Evolutionary conservation across 2,329 filamentous ascomycete species (phyloP).

Genomic region (Arthrobotrys megalospora): DNA sequence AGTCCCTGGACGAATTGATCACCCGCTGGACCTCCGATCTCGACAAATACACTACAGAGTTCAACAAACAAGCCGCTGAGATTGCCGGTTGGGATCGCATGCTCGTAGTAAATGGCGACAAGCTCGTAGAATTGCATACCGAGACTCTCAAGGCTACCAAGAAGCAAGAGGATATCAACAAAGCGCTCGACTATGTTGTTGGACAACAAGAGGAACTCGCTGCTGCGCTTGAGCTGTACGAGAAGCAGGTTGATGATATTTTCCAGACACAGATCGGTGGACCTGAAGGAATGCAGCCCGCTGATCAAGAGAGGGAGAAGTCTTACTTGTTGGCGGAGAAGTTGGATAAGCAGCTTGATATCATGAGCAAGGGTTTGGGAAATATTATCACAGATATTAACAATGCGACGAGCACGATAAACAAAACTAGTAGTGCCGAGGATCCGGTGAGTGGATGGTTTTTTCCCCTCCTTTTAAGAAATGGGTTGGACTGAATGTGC

Average conservation of each 20-base stretch:
- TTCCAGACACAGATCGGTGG: conserved; percentile 83
- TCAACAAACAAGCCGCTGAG: conserved; percentile 88
- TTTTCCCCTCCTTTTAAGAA: conserved; percentile 1
- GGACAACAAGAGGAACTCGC: conserved; percentile 92
- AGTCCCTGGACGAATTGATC: conserved; percentile 99
- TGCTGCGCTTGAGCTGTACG: conserved; percentile 89
- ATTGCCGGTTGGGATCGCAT: conserved; percentile 93
- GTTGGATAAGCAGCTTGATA: conserved; percentile 88
- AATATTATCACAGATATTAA: conserved; percentile 99
- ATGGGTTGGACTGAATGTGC: conserved; percentile 60
- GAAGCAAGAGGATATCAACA: conserved; percentile 92
- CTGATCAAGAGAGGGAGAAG: conserved; percentile 94
- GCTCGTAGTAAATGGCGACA: conserved; percentile 92
- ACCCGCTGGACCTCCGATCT: conserved; percentile 96
- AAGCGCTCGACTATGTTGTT: conserved; percentile 89
- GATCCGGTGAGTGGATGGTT: conserved; percentile 79
- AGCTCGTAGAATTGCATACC: conserved; percentile 92
- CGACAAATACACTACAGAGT: conserved; percentile 96
- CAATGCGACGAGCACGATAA: conserved; percentile 87
- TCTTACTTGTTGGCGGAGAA: conserved; percentile 98
- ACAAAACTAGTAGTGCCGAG: conserved; percentile 88
- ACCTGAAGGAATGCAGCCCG: conserved; percentile 83
- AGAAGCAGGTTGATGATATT: conserved; percentile 90
- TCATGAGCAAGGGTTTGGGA: conserved; percentile 91
- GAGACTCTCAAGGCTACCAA: conserved; percentile 94